Evolutionary conservation across 179 eudicot genomes (phyloP).

Genomic region (Monotropa hypopitys): DNA sequence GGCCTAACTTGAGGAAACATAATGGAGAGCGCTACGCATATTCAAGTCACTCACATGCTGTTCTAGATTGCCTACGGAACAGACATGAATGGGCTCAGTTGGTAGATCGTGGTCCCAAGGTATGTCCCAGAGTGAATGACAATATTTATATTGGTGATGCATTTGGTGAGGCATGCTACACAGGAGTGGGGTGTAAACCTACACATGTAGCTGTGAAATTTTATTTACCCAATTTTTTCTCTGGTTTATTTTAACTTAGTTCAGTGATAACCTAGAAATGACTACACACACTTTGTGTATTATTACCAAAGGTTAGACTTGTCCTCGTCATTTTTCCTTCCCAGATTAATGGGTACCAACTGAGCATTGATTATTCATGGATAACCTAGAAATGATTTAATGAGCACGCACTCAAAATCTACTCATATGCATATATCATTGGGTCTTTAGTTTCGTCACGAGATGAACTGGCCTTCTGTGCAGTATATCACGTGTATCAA

Average conservation of each 20-base stretch:
- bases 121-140: constrained; percentile 12
- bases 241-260: background rate
- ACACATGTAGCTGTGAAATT: background rate
- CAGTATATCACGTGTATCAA: background rate
- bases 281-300: too few relatives aligned
- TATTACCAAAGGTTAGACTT: too few relatives aligned
- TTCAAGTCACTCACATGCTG: constrained; percentile 89
- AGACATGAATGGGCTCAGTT: constrained; percentile 86
- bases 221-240: background rate
- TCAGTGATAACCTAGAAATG: background rate
- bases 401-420: background rate
- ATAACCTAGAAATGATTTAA: background rate
- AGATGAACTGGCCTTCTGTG: background rate
- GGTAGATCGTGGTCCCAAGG: constrained; percentile 99
- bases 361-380: too few relatives aligned
- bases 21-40: constrained; percentile 95
- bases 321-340: too few relatives aligned
- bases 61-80: constrained; percentile 92
- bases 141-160: background rate
- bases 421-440: background rate
- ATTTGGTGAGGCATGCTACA: background rate
- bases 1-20: constrained; percentile 93
- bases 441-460: background rate
- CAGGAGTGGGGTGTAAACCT: background rate
- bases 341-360: too few relatives aligned